Evolutionary conservation across 2,329 filamentous ascomycete genomes (phyloP).

Genomic region (Biscogniauxia mediterranea): DNA sequence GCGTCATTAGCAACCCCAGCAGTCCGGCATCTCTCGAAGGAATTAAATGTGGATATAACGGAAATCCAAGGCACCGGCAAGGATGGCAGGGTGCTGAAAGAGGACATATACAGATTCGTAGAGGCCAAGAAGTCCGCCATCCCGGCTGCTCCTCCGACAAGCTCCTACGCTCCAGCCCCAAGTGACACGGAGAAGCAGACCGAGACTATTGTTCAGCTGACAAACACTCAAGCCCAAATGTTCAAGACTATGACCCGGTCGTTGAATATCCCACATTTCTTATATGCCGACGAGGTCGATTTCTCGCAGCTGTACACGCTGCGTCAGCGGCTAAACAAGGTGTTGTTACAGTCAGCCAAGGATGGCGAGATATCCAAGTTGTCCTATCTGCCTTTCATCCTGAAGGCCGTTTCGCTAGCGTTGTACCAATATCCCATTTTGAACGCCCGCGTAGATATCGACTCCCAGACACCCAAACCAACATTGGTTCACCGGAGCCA

Average conservation of each 20-base stretch:
- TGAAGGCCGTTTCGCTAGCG: conserved; percentile 90
- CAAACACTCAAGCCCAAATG: conserved; percentile 85
- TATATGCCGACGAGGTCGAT: conserved; percentile 89
- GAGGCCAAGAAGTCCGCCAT: conserved; percentile 42
- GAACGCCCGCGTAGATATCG: conserved; percentile 76
- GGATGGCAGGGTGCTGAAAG: conserved; percentile 88
- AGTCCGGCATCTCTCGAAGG: conserved; percentile 82
- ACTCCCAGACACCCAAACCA: conserved; percentile 60
- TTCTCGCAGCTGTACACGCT: conserved; percentile 73
- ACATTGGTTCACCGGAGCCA: conserved; percentile 73
- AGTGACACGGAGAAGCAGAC: conserved; percentile 49
- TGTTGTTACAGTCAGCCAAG: conserved; percentile 47
- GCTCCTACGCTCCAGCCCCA: conserved; percentile 32
- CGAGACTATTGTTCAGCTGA: conserved; percentile 70
- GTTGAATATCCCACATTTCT: conserved; percentile 87
- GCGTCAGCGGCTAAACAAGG: conserved; percentile 70
- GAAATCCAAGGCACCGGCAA: conserved; percentile 82
- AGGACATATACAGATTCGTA: conserved; percentile 77
- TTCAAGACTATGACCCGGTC: conserved; percentile 97
- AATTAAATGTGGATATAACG: conserved; percentile 73
- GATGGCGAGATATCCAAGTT: conserved; percentile 58
- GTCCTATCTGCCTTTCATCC: conserved; percentile 89
- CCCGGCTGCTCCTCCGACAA: conserved; percentile 27
- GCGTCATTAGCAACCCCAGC: conserved; percentile 84
- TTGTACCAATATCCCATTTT: conserved; percentile 80